These are phyloP conservation scores for Arachis monticola DNA, from an alignment of 331 rosid species.

Conservation along the genomic window DNA sequence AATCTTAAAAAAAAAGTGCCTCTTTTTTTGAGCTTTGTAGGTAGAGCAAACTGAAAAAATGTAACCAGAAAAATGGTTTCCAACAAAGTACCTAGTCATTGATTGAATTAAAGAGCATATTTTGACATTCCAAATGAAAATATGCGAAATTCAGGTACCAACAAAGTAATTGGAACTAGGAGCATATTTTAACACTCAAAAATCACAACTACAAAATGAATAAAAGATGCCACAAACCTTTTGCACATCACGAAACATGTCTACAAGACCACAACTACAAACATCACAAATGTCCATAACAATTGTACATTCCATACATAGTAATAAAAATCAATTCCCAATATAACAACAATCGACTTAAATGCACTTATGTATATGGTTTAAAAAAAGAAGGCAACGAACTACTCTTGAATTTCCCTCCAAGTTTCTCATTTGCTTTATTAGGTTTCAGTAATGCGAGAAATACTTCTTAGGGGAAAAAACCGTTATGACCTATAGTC, in stretches of 20 bases:
- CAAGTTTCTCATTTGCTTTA: slow-evolving; percentile 5
- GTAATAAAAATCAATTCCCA: slow-evolving; percentile 29
- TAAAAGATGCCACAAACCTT: background rate
- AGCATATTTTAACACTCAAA: slow-evolving; percentile 30
- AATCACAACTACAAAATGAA: background rate
- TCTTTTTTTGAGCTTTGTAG: background rate
- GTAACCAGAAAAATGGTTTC: background rate
- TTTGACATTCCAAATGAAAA: slow-evolving; percentile 24
- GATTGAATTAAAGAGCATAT: slow-evolving; percentile 10
- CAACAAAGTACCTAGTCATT: background rate
- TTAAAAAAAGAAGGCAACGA: slow-evolving; percentile 30
- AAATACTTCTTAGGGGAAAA: background rate
- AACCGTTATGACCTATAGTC: background rate
- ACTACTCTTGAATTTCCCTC: slow-evolving; percentile 17
- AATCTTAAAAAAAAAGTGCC: slow-evolving; percentile 28
- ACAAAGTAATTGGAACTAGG: slow-evolving; percentile 1
- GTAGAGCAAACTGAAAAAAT: background rate
- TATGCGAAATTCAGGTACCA: too few relatives aligned
- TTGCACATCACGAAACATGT: slow-evolving; percentile 14
- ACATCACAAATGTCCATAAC: slow-evolving; percentile 28
- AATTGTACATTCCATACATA: slow-evolving; percentile 16
- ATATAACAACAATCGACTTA: background rate
- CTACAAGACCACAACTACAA: background rate
- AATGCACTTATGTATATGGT: background rate
- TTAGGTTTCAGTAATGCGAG: background rate